These are phyloP conservation scores for Colletotrichum sp. DNA, from an alignment of 2,329 filamentous ascomycete genomes.

Conservation along the genomic window DNA sequence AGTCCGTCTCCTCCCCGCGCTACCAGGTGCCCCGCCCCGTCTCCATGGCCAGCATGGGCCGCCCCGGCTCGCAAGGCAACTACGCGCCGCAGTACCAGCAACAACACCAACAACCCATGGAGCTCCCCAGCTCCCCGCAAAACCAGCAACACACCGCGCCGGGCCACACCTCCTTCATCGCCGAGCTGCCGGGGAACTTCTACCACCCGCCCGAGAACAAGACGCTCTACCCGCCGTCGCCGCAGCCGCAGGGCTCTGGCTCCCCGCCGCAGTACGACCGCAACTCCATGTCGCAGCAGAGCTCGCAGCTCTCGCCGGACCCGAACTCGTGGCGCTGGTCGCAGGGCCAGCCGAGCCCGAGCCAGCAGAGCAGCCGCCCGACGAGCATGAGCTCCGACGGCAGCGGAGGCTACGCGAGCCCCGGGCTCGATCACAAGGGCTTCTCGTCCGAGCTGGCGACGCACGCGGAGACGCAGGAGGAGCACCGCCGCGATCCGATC, in stretches of 20 bases:
- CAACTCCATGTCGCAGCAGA: constrained; percentile 25
- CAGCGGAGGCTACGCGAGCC: constrained; percentile 39
- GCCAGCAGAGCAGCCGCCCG: constrained; percentile 35
- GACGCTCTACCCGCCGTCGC: constrained; percentile 30
- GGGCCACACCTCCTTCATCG: constrained; percentile 22
- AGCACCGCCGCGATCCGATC: constrained; percentile 33
- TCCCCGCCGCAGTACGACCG: constrained; percentile 22
- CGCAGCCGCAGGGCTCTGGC: constrained; percentile 21
- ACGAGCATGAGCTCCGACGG: constrained; percentile 36
- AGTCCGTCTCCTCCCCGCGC: constrained; percentile 32
- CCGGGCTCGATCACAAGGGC: constrained; percentile 42
- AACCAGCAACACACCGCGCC: constrained; percentile 25
- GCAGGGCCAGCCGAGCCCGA: constrained; percentile 33
- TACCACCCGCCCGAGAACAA: constrained; percentile 42
- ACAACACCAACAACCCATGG: constrained; percentile 18
- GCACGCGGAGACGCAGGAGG: constrained; percentile 52
- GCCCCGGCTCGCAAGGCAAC: constrained; percentile 26
- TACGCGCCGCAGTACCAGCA: constrained; percentile 21
- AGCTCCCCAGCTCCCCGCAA: constrained; percentile 21
- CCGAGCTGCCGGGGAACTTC: constrained; percentile 57
- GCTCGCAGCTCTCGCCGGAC: constrained; percentile 27
- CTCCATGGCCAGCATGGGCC: constrained; percentile 27
- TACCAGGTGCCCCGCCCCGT: constrained; percentile 46
- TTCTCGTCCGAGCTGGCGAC: constrained; percentile 50
- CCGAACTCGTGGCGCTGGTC: constrained; percentile 48